Evolutionary conservation across 2,329 filamentous ascomycete genomes (phyloP).

Genomic region (Colletotrichum godetiae): DNA sequence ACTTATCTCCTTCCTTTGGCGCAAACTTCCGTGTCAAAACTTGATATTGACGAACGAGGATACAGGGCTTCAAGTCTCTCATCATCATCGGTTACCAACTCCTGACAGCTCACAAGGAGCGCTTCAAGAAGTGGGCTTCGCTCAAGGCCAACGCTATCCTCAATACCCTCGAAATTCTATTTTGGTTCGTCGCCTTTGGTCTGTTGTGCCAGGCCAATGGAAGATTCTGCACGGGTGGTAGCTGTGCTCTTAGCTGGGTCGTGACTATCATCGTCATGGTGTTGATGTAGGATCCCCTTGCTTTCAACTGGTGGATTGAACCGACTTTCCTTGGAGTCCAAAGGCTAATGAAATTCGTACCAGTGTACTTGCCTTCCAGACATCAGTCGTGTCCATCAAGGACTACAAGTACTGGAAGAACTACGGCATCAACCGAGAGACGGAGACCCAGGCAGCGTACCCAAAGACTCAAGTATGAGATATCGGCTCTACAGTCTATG

Average conservation of each 20-base stretch:
- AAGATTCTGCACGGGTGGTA: slow-evolving; percentile 25
- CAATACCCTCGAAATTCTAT: slow-evolving; percentile 53
- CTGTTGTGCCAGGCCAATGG: slow-evolving; percentile 18
- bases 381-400: slow-evolving; percentile 18
- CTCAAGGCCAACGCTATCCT: slow-evolving; percentile 54
- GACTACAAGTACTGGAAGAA: slow-evolving; percentile 19
- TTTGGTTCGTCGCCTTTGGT: slow-evolving; percentile 45
- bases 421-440: slow-evolving; percentile 12
- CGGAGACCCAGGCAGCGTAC: background rate
- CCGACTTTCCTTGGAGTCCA: background rate
- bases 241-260: slow-evolving; percentile 31
- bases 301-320: too few species aligned
- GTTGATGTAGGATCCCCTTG: slow-evolving; percentile 18
- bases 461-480: background rate
- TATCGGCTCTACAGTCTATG: too few species aligned
- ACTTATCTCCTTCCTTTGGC: background rate
- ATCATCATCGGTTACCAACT: slow-evolving; percentile 54
- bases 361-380: slow-evolving; percentile 28
- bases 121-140: slow-evolving; percentile 48
- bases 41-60: background rate
- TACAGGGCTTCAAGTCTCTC: slow-evolving; percentile 50
- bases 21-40: background rate
- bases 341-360: too few species aligned
- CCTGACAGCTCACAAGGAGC: slow-evolving; percentile 46
- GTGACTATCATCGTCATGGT: slow-evolving; percentile 19